Percentiles rank a stretch among this genome's conserved stretches.
Conservation (phyloP, 2,329 filamentous ascomycete species). For the Xylariaceae sp. region DNA sequence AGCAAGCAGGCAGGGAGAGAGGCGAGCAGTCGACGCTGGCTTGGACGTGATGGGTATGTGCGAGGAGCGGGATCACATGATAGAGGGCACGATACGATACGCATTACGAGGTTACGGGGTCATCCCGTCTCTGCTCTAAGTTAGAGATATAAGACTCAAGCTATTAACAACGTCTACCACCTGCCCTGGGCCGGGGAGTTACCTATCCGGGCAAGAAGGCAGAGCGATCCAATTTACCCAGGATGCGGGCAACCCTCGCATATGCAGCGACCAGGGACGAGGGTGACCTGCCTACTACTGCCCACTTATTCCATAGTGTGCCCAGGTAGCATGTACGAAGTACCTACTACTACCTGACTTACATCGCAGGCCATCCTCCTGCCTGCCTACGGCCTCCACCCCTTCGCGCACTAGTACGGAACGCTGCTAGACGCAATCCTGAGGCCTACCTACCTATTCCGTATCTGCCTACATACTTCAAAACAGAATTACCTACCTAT, state of each 20-base stretch:
- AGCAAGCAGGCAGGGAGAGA: too few species aligned
- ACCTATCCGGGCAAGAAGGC: too few species aligned
- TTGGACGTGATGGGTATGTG: background rate
- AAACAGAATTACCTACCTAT: too few species aligned
- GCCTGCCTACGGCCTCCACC: background rate
- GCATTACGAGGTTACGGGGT: too few species aligned
- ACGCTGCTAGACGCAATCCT: background rate
- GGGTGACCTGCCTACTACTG: too few species aligned
- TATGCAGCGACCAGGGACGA: background rate
- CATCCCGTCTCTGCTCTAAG: too few species aligned
- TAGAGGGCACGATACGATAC: background rate
- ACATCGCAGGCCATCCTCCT: background rate
- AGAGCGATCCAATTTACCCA: background rate
- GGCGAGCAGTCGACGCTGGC: background rate
- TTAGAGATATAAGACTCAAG: too few species aligned
- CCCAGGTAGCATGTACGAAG: background rate
- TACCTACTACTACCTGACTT: background rate
- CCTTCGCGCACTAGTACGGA: background rate
- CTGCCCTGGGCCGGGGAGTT: too few species aligned
- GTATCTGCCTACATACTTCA: too few species aligned
- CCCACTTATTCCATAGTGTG: too few species aligned
- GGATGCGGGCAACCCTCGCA: background rate
- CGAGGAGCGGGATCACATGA: background rate
- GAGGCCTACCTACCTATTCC: too few species aligned
- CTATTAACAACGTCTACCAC: too few species aligned